phyloP scores from a whole-genome alignment of 306 rosid species.

The Cyamopsis tetragonoloba region DNA sequence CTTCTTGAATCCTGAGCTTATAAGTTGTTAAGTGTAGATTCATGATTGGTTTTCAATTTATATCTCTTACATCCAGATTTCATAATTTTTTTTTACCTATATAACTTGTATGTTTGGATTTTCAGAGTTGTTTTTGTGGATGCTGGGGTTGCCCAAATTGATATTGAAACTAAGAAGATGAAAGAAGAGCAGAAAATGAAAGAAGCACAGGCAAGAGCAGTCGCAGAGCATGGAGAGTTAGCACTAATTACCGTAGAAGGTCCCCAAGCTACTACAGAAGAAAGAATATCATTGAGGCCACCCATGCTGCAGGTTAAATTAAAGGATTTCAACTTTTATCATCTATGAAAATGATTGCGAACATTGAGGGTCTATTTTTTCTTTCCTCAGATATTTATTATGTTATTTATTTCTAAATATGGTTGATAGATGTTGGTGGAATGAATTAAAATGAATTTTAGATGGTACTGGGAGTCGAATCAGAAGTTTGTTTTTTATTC shows the following conservation, averaged over 20 bases:
- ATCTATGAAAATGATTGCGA: slow-evolving; percentile 3
- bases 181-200: slow-evolving; percentile 82
- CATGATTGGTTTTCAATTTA: neutral
- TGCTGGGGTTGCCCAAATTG: slow-evolving; percentile 84
- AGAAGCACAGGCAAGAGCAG: slow-evolving; percentile 71
- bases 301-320: slow-evolving; percentile 96
- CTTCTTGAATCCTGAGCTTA: no score
- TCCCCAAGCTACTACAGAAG: slow-evolving; percentile 59
- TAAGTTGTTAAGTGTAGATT: slow-evolving; percentile 1
- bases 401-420: slow-evolving; percentile 17
- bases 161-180: slow-evolving; percentile 83
- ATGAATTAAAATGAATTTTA: slow-evolving; percentile 1
- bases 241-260: slow-evolving; percentile 88
- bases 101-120: slow-evolving; percentile 20
- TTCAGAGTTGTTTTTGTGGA: slow-evolving; percentile 93
- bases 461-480: neutral
- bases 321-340: slow-evolving; percentile 3
- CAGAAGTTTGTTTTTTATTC: neutral
- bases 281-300: slow-evolving; percentile 78
- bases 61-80: neutral
- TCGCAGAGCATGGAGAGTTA: slow-evolving; percentile 84
- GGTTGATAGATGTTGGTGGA: slow-evolving; percentile 6
- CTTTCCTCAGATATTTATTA: slow-evolving; percentile 13
- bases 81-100: neutral
- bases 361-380: slow-evolving; percentile 9